Percentiles rank a stretch among this genome's conserved stretches.
These are phyloP conservation scores for Vanderwaltozyma verrucispora DNA, from an alignment of 805 yeast genomes.

Conservation along the genomic window DNA sequence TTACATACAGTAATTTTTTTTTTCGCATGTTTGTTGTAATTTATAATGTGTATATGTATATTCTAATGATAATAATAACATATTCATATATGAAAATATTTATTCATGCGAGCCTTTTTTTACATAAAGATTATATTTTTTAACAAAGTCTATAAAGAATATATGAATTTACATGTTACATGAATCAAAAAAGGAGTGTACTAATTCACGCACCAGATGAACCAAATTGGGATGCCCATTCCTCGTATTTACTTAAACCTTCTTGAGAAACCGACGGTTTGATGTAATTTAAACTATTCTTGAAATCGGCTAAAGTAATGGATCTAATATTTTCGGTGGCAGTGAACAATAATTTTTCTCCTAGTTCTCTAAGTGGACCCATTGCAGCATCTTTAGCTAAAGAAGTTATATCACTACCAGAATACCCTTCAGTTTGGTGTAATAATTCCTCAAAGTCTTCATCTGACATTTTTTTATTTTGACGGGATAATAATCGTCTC, in stretches of 20 bases:
- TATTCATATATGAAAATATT: not conserved
- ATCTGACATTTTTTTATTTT: slow-evolving; percentile 57
- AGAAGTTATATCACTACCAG: slow-evolving; percentile 92
- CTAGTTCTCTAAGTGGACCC: slow-evolving; percentile 89
- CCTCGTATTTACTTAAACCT: slow-evolving; percentile 69
- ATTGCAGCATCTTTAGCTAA: slow-evolving; percentile 95
- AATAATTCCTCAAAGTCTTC: slow-evolving; percentile 53
- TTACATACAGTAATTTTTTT: not conserved
- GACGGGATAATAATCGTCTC: slow-evolving; percentile 53
- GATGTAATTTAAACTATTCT: slow-evolving; percentile 62
- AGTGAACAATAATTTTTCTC: slow-evolving; percentile 64
- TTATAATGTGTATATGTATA: slow-evolving; percentile 1
- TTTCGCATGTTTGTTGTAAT: not conserved
- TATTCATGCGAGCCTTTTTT: too few species aligned
- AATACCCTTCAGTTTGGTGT: slow-evolving; percentile 64
- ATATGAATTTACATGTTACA: too few species aligned
- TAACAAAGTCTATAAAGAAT: too few species aligned
- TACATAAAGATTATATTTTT: too few species aligned
- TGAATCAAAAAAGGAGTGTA: too few species aligned
- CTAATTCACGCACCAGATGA: slow-evolving; percentile 63
- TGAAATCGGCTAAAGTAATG: slow-evolving; percentile 61
- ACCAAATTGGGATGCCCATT: slow-evolving; percentile 82
- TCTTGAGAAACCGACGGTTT: slow-evolving; percentile 83
- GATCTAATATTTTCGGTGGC: slow-evolving; percentile 72
- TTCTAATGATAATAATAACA: slow-evolving; percentile 3